phyloP scores from a whole-genome alignment of 495 filamentous ascomycete species.

The Hypoxylon cercidicola region DNA sequence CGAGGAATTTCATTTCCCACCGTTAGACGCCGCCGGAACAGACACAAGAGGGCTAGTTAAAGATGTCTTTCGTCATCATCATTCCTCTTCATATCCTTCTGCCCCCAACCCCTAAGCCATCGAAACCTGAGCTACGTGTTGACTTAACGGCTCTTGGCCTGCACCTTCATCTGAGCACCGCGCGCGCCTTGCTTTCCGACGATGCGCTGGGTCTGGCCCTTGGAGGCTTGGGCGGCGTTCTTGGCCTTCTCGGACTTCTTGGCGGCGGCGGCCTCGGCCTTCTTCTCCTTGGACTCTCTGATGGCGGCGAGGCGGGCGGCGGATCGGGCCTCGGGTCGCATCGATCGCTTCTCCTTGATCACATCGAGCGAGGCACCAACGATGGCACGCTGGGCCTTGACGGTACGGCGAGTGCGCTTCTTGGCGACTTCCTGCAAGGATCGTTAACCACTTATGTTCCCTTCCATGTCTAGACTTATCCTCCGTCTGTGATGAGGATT shows the following conservation, averaged over 20 bases:
- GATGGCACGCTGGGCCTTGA: conserved; percentile 99
- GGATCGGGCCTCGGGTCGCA: conserved; percentile 92
- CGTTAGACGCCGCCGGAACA: conserved; percentile 47
- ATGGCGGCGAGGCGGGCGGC: conserved; percentile 92
- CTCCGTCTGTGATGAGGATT: not conserved
- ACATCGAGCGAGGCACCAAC: conserved; percentile 98
- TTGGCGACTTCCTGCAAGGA: conserved; percentile 91
- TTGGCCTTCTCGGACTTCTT: conserved; percentile 99
- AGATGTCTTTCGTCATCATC: conserved; percentile 34
- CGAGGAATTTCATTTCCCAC: conserved; percentile 46
- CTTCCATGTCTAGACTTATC: not conserved
- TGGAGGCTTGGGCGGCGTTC: conserved; percentile 75
- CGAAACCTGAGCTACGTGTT: not conserved
- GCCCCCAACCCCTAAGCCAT: conserved; percentile 17
- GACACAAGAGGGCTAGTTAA: conserved; percentile 26
- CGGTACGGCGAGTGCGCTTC: conserved; percentile 97
- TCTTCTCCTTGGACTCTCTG: conserved; percentile 98
- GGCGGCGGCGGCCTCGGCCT: conserved; percentile 79
- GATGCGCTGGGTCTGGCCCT: conserved; percentile 81
- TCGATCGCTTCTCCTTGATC: conserved; percentile 97
- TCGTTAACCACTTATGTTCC: conserved; percentile 55
- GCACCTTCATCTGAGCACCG: conserved; percentile 86
- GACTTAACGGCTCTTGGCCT: conserved; percentile 86
- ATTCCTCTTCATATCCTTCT: conserved; percentile 30
- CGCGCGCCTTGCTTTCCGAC: conserved; percentile 96